Percentiles rank a stretch among this genome's conserved stretches.
Evolutionary conservation across 768 basidiomycete genomes (phyloP).

Genomic region (Boletus reticulatus): DNA sequence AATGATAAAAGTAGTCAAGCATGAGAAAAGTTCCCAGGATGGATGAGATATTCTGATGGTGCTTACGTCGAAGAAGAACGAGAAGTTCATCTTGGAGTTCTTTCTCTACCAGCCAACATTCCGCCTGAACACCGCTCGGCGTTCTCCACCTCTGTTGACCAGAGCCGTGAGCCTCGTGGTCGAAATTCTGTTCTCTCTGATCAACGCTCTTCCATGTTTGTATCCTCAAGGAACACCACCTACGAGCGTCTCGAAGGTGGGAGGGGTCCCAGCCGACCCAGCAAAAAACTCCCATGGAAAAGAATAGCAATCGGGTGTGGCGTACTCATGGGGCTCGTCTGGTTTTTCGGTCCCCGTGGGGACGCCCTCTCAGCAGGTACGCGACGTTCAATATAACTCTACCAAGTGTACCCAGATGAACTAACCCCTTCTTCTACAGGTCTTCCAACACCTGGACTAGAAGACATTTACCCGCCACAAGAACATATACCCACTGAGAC

Average conservation of each 20-base stretch:
- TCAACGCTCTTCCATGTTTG: conserved; percentile 16
- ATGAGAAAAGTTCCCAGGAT: no score
- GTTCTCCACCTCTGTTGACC: conserved; percentile 32
- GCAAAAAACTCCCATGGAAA: conserved; percentile 53
- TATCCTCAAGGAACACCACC: conserved; percentile 40
- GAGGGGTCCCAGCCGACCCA: conserved; percentile 45
- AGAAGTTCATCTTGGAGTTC: background rate
- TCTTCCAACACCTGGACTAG: conserved; percentile 15
- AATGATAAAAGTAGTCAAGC: background rate
- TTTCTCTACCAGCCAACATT: conserved; percentile 16
- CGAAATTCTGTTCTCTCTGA: conserved; percentile 4
- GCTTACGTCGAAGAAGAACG: background rate
- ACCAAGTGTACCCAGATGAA: background rate
- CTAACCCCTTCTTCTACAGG: conserved; percentile 1
- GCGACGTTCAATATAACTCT: background rate
- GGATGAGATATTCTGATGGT: background rate
- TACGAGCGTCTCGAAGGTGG: conserved; percentile 65
- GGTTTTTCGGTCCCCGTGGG: conserved; percentile 57
- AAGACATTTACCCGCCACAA: conserved; percentile 24
- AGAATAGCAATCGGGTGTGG: conserved; percentile 61
- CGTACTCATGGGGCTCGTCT: conserved; percentile 58
- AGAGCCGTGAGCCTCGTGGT: conserved; percentile 24
- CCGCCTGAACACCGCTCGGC: conserved; percentile 18
- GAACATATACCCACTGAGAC: conserved; percentile 13
- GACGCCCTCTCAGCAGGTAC: conserved; percentile 18